Base-by-base conservation (phyloP, 352 stramenopile species). In the Globisporangium viniferum region DNA sequence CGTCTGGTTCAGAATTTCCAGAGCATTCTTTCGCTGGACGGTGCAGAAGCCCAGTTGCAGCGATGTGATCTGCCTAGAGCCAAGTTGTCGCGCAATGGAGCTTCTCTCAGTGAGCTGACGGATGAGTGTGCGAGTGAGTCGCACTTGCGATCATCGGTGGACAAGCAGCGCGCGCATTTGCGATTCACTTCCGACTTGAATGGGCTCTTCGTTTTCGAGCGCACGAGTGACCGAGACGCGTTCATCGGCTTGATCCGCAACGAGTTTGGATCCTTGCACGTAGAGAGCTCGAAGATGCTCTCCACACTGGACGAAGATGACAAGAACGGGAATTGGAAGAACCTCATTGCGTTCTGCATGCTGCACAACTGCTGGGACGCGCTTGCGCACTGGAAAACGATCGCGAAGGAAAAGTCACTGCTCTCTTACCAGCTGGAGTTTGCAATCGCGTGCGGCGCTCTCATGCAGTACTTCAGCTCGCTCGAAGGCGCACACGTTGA, bases 311-410 rank as follows among this genome's bases (percentile, higher is more conserved):
- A 63, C 39, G 27, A 59, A 56, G 51, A 15, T 7, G 46, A 62
- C 24, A n/a, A 18, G 60, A n/a, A 35, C 35, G 31, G 63, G 22
- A 22, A 62, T 29, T 81, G 72, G 56, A 77, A 67, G 36, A 86
- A 86, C 62, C 49, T 93, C 20, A 69, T 90, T 20, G 73, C 72
- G 15, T 89, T 91, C 65, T 86, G 79, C 59, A 69, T 80, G 49
- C 68, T 74, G 6, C 76, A 91, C 66, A 81, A 76, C 36, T 85
- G 73, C 48, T 91, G 82, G 80, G 77, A 88, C 39, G 68, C 79
- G 6, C 69, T 93, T 1, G 69, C 69, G 15, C 71, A 86, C 27
- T 89, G 78, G 69, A 74, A 69, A 18, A n/a, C 51, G 31, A 22
- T 70, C 39, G 56, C 31, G 27, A 59, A 65, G 20, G 20, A 58